Conservation (phyloP, 176 grass and related monocot species). For the Cymbopogon citratus region DNA sequence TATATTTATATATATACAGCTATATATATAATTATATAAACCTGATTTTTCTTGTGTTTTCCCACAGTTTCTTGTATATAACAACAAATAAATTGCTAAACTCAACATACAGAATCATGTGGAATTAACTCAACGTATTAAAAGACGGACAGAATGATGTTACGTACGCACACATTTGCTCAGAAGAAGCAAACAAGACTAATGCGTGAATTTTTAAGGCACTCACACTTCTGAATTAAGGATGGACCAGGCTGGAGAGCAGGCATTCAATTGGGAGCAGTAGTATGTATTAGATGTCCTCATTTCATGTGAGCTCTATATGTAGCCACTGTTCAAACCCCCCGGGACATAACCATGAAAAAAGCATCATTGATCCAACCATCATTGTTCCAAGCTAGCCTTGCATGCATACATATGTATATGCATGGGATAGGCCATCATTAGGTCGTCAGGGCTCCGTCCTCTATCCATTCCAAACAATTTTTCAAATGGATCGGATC, state of each 20-base stretch:
- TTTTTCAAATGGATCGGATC: neutral
- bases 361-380: neutral
- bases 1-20: neutral
- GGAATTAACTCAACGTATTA: neutral
- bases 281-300: neutral
- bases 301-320: conserved; percentile 25
- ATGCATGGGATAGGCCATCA: neutral
- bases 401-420: neutral
- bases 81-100: neutral
- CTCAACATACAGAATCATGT: neutral
- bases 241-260: neutral
- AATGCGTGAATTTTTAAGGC: neutral
- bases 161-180: neutral
- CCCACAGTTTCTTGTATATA: neutral
- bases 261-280: neutral
- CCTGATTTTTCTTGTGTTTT: too few relatives aligned
- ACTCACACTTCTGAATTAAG: neutral
- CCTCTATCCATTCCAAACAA: neutral
- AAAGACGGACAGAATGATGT: neutral
- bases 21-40: too few relatives aligned
- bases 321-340: neutral
- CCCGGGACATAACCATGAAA: neutral
- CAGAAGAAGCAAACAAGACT: neutral
- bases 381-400: neutral
- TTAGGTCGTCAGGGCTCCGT: neutral